These are phyloP conservation scores for Gossypium bickii DNA, from an alignment of 345 rosid species.

Conservation along the genomic window DNA sequence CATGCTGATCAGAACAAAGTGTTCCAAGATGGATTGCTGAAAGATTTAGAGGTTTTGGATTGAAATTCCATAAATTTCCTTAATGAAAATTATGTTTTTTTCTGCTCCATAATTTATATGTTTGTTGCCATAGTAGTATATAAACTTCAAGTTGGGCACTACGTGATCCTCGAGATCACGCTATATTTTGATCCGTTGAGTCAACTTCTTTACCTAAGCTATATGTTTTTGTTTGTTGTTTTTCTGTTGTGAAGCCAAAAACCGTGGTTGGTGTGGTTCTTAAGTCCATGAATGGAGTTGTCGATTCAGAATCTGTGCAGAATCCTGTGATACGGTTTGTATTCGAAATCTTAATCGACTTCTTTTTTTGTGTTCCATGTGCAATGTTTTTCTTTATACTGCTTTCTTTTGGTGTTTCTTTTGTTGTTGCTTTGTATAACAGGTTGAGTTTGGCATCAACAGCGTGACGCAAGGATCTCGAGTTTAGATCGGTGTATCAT, in stretches of 20 bases:
- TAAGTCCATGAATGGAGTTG: slow-evolving; percentile 13
- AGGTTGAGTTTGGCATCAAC: slow-evolving; percentile 41
- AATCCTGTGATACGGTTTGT: slow-evolving; percentile 44
- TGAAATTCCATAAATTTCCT: slow-evolving; percentile 22
- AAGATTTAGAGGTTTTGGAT: slow-evolving; percentile 49
- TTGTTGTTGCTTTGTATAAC: slow-evolving; percentile 15
- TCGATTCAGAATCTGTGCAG: slow-evolving; percentile 32
- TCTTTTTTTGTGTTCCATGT: neutral
- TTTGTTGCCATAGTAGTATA: neutral
- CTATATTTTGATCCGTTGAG: neutral
- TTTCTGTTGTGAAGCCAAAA: slow-evolving; percentile 38
- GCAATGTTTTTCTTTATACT: slow-evolving; percentile 23
- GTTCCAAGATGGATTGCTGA: slow-evolving; percentile 23
- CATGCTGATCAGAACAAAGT: slow-evolving; percentile 17
- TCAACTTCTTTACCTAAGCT: slow-evolving; percentile 18
- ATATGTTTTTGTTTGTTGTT: slow-evolving; percentile 19
- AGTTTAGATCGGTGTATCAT: neutral
- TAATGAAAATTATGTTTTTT: neutral
- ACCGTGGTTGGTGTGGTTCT: slow-evolving; percentile 27
- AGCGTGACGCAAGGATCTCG: slow-evolving; percentile 16
- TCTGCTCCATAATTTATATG: neutral
- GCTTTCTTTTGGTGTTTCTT: slow-evolving; percentile 18
- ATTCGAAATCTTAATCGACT: neutral
- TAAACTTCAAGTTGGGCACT: slow-evolving; percentile 12
- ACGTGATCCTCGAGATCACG: neutral